These are phyloP conservation scores for Dactylellina cionopaga DNA, from an alignment of 2,329 filamentous ascomycete species.

Conservation along the genomic window DNA sequence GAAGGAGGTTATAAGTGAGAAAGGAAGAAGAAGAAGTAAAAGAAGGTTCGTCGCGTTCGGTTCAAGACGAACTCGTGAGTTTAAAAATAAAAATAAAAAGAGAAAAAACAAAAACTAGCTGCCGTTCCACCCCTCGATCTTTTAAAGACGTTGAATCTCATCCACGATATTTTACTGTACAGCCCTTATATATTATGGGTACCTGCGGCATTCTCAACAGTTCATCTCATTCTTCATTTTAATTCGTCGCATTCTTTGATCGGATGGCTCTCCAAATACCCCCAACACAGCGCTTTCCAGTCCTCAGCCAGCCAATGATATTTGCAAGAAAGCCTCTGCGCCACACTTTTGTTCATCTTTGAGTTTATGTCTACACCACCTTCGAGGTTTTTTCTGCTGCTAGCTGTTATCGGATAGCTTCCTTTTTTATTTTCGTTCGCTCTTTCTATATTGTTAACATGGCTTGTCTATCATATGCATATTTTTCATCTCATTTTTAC, in stretches of 20 bases:
- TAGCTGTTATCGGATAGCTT: neutral
- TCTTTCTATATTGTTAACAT: neutral
- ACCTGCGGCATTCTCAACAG: constrained; percentile 20
- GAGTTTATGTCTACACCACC: constrained; percentile 12
- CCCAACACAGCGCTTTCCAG: constrained; percentile 17
- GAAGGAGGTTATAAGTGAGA: constrained; percentile 1
- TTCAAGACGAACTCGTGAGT: too few relatives aligned
- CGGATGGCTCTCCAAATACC: constrained; percentile 11
- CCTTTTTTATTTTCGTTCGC: neutral
- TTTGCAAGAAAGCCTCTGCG: neutral
- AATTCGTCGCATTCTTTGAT: constrained; percentile 19
- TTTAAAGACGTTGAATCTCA: too few relatives aligned
- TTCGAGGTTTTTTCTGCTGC: too few relatives aligned
- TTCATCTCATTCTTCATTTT: constrained; percentile 16
- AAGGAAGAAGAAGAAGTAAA: neutral
- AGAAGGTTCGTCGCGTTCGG: neutral
- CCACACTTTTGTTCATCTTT: constrained; percentile 4
- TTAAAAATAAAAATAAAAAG: too few relatives aligned
- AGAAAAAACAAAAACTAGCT: constrained; percentile 5
- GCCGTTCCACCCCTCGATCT: neutral
- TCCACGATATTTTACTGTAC: constrained; percentile 38
- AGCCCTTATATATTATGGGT: constrained; percentile 6
- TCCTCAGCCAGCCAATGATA: constrained; percentile 30
- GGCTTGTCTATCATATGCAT: neutral
- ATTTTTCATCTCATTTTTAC: neutral